Evolutionary conservation across 371 early-diverging fungal species (phyloP).

Genomic region (Mucor velutinosus): DNA sequence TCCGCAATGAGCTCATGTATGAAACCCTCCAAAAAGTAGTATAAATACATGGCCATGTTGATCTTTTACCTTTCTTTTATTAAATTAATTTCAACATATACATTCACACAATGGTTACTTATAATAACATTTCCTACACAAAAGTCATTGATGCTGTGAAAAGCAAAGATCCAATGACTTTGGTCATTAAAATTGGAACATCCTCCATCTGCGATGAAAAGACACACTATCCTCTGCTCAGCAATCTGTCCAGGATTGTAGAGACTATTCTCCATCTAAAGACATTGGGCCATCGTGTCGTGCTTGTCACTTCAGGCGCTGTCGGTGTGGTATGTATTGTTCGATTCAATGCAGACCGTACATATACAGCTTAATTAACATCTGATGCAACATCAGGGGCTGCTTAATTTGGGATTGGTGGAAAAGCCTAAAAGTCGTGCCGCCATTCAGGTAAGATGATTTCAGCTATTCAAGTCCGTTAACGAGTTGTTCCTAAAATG

Average conservation of each 20-base stretch:
- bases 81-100: not conserved
- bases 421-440: slow-evolving; percentile 82
- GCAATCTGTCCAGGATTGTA: slow-evolving; percentile 84
- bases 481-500: not conserved
- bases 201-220: slow-evolving; percentile 91
- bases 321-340: slow-evolving; percentile 67
- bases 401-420: slow-evolving; percentile 75
- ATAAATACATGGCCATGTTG: not conserved
- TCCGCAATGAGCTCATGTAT: not conserved
- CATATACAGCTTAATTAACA: not conserved
- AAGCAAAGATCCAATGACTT: slow-evolving; percentile 45
- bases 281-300: slow-evolving; percentile 78
- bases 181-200: slow-evolving; percentile 92
- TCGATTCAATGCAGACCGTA: not conserved
- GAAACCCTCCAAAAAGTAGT: not conserved
- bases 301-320: slow-evolving; percentile 92
- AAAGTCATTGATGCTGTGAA: not conserved
- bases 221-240: slow-evolving; percentile 85
- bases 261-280: slow-evolving; percentile 86
- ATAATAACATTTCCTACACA: not conserved
- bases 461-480: not conserved
- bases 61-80: not conserved
- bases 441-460: slow-evolving; percentile 72
- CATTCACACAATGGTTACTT: not conserved
- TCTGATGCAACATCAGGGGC: slow-evolving; percentile 45